phyloP scores from a whole-genome alignment of 805 yeast species.

The Zygosaccharomyces gambellarensis region DNA sequence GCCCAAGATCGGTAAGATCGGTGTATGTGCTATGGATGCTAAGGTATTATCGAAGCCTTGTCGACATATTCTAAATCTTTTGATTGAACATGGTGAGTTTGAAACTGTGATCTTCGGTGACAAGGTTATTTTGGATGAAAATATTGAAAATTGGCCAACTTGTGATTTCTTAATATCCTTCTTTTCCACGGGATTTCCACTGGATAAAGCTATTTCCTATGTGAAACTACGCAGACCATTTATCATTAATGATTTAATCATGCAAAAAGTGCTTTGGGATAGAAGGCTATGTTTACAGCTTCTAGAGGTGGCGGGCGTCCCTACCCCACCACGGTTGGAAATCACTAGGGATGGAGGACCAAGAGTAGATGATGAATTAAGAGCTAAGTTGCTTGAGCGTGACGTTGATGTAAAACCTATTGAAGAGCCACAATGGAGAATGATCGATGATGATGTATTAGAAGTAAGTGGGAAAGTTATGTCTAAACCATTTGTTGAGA shows the following conservation, averaged over 20 bases:
- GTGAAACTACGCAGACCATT: conserved; percentile 87
- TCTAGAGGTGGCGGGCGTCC: conserved; percentile 74
- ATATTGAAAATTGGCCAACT: conserved; percentile 96
- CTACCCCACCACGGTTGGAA: conserved; percentile 83
- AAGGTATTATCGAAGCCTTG: conserved; percentile 96
- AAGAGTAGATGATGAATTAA: conserved; percentile 62
- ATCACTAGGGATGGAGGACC: conserved; percentile 98
- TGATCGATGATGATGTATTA: conserved; percentile 84
- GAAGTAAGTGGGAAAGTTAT: conserved; percentile 67
- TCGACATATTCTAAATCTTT: conserved; percentile 77
- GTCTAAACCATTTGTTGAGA: conserved; percentile 92
- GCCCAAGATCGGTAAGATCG: conserved; percentile 84
- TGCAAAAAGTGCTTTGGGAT: conserved; percentile 98
- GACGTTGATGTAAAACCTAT: conserved; percentile 47
- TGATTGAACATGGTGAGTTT: conserved; percentile 90
- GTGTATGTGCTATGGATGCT: conserved; percentile 98
- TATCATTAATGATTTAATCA: conserved; percentile 76
- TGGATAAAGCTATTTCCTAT: conserved; percentile 90
- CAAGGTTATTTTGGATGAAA: conserved; percentile 90
- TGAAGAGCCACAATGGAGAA: conserved; percentile 72
- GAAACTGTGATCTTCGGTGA: conserved; percentile 97
- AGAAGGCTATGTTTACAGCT: conserved; percentile 80
- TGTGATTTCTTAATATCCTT: conserved; percentile 93
- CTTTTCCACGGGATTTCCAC: conserved; percentile 93
- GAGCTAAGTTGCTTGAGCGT: conserved; percentile 51